Evolutionary conservation across 306 rosid species (phyloP).

Genomic region (Biancaea sappan): DNA sequence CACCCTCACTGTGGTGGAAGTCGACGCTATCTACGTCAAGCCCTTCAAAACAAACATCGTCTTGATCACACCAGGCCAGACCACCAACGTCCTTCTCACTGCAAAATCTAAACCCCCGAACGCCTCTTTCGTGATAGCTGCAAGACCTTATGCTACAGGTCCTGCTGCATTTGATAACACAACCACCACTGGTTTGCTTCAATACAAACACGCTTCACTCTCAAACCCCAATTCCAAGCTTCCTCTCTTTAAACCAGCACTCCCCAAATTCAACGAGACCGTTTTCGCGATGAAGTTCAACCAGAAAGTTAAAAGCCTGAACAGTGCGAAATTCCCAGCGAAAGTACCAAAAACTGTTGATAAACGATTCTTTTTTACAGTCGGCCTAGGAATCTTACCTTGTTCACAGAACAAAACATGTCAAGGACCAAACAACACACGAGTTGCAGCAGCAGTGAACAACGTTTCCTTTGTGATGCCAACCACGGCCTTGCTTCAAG

Average conservation of each 20-base stretch:
- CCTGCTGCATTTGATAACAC: conserved; percentile 71
- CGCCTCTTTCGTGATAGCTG: conserved; percentile 56
- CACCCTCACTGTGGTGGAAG: conserved; percentile 67
- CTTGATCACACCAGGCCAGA: conserved; percentile 78
- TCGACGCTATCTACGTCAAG: conserved; percentile 69
- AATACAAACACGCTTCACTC: conserved; percentile 43
- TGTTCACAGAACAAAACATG: conserved; percentile 58
- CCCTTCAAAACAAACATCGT: conserved; percentile 56
- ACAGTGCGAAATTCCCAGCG: conserved; percentile 56
- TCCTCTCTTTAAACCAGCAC: conserved; percentile 50
- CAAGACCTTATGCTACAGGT: conserved; percentile 65
- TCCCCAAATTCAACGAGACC: conserved; percentile 65
- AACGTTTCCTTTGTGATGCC: conserved; percentile 77
- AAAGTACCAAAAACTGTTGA: conserved; percentile 58
- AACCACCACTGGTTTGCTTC: conserved; percentile 62
- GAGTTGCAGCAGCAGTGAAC: conserved; percentile 55
- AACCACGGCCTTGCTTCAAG: conserved; percentile 64
- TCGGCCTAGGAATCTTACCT: conserved; percentile 55
- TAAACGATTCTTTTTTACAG: conserved; percentile 61
- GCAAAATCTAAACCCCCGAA: conserved; percentile 57
- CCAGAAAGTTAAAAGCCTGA: conserved; percentile 54
- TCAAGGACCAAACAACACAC: conserved; percentile 66
- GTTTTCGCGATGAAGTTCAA: conserved; percentile 52
- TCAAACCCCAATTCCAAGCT: conserved; percentile 35
- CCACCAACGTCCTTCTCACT: conserved; percentile 58